phyloP scores from a whole-genome alignment of 2,329 filamentous ascomycete genomes.

The Epichloe typhina region DNA sequence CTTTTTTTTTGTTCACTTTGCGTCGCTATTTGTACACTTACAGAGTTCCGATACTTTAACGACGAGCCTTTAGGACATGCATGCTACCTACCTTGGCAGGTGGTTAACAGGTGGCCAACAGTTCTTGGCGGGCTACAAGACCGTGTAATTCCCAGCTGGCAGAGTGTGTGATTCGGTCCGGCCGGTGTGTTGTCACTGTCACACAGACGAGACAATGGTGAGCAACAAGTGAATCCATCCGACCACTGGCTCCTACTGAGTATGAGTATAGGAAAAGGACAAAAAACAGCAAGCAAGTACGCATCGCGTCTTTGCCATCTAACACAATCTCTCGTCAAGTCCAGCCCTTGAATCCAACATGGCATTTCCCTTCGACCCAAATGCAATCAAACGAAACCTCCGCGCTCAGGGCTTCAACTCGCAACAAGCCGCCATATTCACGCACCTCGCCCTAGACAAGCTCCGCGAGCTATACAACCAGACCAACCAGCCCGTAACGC shows the following conservation, averaged over 20 bases:
- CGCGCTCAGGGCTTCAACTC: slow-evolving; percentile 9
- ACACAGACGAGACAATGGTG: background rate
- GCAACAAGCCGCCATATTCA: slow-evolving; percentile 11
- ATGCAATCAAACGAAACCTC: slow-evolving; percentile 9
- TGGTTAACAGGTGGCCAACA: background rate
- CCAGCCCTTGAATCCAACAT: background rate
- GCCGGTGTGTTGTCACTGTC: background rate
- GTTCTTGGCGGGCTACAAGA: background rate
- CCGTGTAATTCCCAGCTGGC: background rate
- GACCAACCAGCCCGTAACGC: slow-evolving; percentile 7
- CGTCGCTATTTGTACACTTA: background rate
- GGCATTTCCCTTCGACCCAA: slow-evolving; percentile 10
- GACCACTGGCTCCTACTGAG: background rate
- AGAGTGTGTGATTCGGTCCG: background rate
- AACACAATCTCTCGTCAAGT: too few species aligned
- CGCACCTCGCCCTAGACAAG: slow-evolving; percentile 11
- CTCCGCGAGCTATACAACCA: slow-evolving; percentile 8
- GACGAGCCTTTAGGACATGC: background rate
- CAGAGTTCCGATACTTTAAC: too few species aligned
- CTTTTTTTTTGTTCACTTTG: background rate
- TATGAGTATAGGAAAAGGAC: background rate
- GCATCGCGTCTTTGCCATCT: background rate
- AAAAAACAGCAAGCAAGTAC: background rate
- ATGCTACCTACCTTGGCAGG: background rate
- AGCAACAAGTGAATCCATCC: background rate